Conservation (phyloP, 225 moss, liverwort and hornwort genomes). For the Bryum argenteum region DNA sequence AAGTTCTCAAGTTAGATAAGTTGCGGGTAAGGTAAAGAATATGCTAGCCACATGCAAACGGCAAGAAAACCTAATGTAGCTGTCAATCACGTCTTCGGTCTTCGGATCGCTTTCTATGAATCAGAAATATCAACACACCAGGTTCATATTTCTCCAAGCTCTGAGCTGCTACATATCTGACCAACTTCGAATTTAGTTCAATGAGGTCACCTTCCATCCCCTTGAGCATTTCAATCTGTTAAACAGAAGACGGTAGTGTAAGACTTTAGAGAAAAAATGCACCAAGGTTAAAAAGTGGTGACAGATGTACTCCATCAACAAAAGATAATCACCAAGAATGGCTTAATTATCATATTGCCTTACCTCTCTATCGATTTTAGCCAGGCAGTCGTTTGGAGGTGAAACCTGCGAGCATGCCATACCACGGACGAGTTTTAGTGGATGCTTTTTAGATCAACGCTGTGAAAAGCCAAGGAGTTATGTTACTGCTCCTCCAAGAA, state of each 20-base stretch:
- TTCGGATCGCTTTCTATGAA: constrained; percentile 29
- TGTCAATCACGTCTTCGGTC: constrained; percentile 15
- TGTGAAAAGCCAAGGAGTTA: not conserved
- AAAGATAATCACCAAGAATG: not conserved
- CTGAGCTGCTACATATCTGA: constrained; percentile 57
- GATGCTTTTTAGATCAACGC: constrained; percentile 15
- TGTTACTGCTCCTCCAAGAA: not conserved
- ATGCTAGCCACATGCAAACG: constrained; percentile 7
- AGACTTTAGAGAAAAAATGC: constrained; percentile 8
- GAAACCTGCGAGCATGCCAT: constrained; percentile 34
- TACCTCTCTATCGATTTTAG: constrained; percentile 51
- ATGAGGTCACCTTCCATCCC: constrained; percentile 74
- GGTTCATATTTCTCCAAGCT: constrained; percentile 48
- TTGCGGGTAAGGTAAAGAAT: constrained; percentile 1
- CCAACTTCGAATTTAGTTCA: constrained; percentile 64
- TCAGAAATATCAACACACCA: constrained; percentile 50
- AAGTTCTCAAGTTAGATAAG: constrained; percentile 18
- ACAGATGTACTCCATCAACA: not conserved
- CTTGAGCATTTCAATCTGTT: constrained; percentile 64
- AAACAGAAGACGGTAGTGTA: constrained; percentile 21
- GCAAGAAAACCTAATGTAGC: constrained; percentile 2
- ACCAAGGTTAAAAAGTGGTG: constrained; percentile 3
- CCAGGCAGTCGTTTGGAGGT: constrained; percentile 32
- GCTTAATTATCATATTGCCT: constrained; percentile 14
- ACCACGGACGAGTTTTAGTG: constrained; percentile 23